Evolutionary conservation across 164 flowering plant genomes (phyloP), one percentile per base, ranked within the genome.

Genomic region (Dillenia turbinata): DNA sequence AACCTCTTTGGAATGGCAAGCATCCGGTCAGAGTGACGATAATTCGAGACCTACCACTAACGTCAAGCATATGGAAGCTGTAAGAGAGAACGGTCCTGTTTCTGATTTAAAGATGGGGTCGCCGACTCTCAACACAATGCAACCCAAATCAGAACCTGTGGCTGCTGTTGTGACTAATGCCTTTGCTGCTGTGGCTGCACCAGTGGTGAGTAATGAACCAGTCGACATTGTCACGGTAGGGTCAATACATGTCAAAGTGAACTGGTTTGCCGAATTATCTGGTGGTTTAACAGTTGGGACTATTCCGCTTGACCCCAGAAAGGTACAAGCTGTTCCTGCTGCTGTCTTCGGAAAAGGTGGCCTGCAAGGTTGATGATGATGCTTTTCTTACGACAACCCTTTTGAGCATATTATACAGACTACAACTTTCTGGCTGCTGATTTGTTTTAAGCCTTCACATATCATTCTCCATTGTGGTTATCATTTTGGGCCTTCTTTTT

Each of bases 221-320:
- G 51, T 53, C 69, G 81, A 71, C 51, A 74, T 82, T 54, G 77
- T 87, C 15, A 84, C 88, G 10, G 86, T 85, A 14, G 91, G 93
- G 13, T 87, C 93, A 44, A 71, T 85, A 80, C 81, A 86, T 19
- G 73, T 85, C 33, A 84, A 78, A 60, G 80, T 85, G 24, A 80
- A 79, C 55, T 83, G 87, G 16, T 76, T 63, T 69, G 47, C 65
- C 52, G 78, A 69, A 26, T 62, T 77, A 47, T 65, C 83, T 3
- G 57, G 74, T 53, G 72, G 75, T 52, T 54, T 85, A 33, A 86
- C 80, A 1, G 72, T 89, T n/a, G 96, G 93, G 17, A 77, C 84
- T 1, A 87, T 87, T 64, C 77, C 90, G 7, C 82, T 89, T 44
- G 83, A 83, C 65, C 86, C 86, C 9, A 79, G 69, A 68, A 66